These are phyloP conservation scores for Thalassiosira livingstoniorum DNA, from an alignment of 352 stramenopile species.

Conservation along the genomic window DNA sequence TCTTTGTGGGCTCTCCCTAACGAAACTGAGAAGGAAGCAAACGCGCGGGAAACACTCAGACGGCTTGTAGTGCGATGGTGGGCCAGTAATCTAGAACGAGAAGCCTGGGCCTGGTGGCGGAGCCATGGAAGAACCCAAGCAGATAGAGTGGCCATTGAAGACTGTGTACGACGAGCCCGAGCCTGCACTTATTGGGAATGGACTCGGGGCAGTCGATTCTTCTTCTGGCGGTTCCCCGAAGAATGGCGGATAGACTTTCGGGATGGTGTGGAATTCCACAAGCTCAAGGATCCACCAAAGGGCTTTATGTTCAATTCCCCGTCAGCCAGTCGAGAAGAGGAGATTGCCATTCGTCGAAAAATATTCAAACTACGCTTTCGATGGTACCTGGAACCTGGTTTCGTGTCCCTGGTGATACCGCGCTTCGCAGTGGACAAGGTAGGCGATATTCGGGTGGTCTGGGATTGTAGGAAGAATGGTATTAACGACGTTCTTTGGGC, in stretches of 20 bases:
- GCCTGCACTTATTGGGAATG: slow-evolving; percentile 47
- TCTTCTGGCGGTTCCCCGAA: slow-evolving; percentile 52
- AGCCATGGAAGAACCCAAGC: neutral
- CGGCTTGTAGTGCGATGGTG: slow-evolving; percentile 12
- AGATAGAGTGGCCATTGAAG: slow-evolving; percentile 12
- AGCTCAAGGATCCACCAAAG: neutral
- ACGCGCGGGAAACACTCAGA: neutral
- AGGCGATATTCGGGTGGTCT: slow-evolving; percentile 27
- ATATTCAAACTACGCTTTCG: slow-evolving; percentile 21
- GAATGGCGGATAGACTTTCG: slow-evolving; percentile 1
- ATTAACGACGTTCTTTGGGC: slow-evolving; percentile 31
- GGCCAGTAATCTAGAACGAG: neutral
- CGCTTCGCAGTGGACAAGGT: slow-evolving; percentile 54
- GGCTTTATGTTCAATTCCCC: slow-evolving; percentile 1
- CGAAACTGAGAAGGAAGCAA: slow-evolving; percentile 10
- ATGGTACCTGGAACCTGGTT: slow-evolving; percentile 26
- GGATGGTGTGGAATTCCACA: slow-evolving; percentile 33
- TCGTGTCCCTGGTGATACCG: slow-evolving; percentile 33
- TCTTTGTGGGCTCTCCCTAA: slow-evolving; percentile 17
- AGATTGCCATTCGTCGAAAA: slow-evolving; percentile 30
- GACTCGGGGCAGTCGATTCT: slow-evolving; percentile 31
- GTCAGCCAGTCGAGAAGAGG: neutral
- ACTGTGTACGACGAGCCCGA: slow-evolving; percentile 8
- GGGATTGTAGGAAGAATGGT: slow-evolving; percentile 16
- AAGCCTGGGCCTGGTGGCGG: neutral